These are phyloP conservation scores for Trichoderma atrobrunneum DNA, from an alignment of 2,329 filamentous ascomycete genomes.

Conservation along the genomic window DNA sequence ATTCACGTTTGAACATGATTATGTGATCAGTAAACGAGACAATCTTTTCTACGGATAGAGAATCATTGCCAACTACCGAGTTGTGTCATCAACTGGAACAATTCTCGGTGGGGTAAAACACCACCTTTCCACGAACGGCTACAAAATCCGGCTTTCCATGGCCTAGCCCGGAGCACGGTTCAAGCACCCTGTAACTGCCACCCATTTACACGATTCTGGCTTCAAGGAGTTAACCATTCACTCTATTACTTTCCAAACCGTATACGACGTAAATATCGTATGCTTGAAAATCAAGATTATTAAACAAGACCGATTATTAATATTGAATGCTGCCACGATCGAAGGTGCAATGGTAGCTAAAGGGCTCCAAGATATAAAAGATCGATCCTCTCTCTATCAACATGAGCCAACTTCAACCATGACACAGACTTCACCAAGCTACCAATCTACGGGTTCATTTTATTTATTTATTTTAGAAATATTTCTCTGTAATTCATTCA, in stretches of 20 bases:
- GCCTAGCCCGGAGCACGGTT: neutral
- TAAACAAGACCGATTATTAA: neutral
- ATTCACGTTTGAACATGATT: neutral
- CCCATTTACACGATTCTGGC: neutral
- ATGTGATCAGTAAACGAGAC: neutral
- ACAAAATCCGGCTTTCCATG: neutral
- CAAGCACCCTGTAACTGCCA: neutral
- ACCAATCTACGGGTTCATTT: neutral
- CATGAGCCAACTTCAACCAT: neutral
- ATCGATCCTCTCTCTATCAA: neutral
- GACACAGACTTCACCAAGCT: neutral
- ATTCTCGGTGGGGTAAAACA: neutral
- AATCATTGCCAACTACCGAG: neutral
- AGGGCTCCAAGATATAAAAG: neutral
- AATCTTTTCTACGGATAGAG: neutral
- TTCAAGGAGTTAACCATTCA: neutral
- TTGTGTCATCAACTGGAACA: neutral
- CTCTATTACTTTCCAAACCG: neutral
- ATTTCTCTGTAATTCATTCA: neutral
- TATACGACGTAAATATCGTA: neutral
- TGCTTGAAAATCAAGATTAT: neutral
- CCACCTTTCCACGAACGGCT: neutral
- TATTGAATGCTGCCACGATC: neutral
- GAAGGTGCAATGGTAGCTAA: neutral
- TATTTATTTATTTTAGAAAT: too few relatives aligned